Base-by-base conservation (phyloP, 306 rosid species). In the Arachis stenosperma region DNA sequence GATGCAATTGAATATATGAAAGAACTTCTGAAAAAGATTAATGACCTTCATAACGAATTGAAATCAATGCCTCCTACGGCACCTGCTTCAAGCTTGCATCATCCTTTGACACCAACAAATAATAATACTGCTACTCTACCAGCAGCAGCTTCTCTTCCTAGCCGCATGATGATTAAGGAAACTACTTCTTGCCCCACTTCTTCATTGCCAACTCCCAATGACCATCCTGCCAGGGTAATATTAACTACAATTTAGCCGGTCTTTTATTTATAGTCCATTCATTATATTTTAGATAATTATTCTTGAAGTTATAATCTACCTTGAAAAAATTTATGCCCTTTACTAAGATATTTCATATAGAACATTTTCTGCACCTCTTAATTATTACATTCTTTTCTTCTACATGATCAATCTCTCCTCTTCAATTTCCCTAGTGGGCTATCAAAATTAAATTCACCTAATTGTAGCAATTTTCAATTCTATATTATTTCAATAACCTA, bases 1-100 rank as follows among this genome's bases (percentile, higher is more conserved):
- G 95, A 87, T 55, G 91, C 91, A 61, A 83, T 81, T 6, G 95
- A 89, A 36, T 89, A 89, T 85, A 62, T 87, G 84, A 89, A 89
- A 75, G 95, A 85, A 76, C 95, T 87, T 56, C 83, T 84, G 74
- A 85, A 85, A 65, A 84, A 82, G 85, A 87, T 89, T 75, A 87
- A 86, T 65, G 87, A 79, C 44, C 90, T 89, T 6, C 88, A 87
- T 48, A 89, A 79, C 60, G 95, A 89, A 79, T 79, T 89, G 73
- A 88, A 89, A 68, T 74, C 90, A 0, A 82, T 71, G 50, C 86
- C 95, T 55, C 80, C 90, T 63, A 3, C 51, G 14, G 55, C 81
- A 54, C 44, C 86, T 55, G 74, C 83, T 13, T 14, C 88, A 37
- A 86, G 82, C 76, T 83, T 89, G 61, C 90, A 83, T 64, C 90